Base-by-base conservation (phyloP, 2,329 filamentous ascomycete genomes). In the Stagonosporopsis rhizophila region DNA sequence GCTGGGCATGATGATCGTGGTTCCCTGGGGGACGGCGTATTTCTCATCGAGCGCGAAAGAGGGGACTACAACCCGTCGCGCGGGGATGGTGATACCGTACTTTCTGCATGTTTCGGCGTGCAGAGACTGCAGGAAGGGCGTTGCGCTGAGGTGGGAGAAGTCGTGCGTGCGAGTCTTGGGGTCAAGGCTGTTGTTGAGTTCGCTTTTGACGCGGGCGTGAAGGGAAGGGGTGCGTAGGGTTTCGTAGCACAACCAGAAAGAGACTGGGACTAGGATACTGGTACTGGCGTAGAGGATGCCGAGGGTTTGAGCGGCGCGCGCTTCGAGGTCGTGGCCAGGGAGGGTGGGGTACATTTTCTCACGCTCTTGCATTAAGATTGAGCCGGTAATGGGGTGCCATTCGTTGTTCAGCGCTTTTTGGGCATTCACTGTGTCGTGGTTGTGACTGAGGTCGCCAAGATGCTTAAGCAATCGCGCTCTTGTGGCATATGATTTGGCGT, bases 181-280 rank as follows among this genome's bases (percentile, higher is more conserved):
- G 2, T 40, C 17, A 5, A 14, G 25, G 2, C 58, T 40, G 2
- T n/a, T 7, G 0, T 30, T 4, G 1, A 66, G 44, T 1, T 64
- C 59, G 8, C 17, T 9, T 0, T 35, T 8, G 0, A 61, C 55
- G 4, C 44, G 20, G 0, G 28, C 15, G 6, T 32, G 37, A 0
- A 65, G 7, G 3, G 23, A 12, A 1, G 40, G 48, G 9, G 56
- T 25, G 4, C 59, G 54, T 3, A 62, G 42, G 2, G 39, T 58
- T 20, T 67, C 61, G 15, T 62, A 66, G 6, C 60, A 12, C 5
- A 61, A 57, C 64, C 64, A 67, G 38, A 66, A 67, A 2, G 61
- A 50, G 6, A 62, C 45, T 0, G 61, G 62, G 2, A 63, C 40
- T 4, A 35, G 55, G 2, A 67, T 35, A 30, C 60, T 60, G 6